Conservation (phyloP, 140 eudicot species). For the Ambrosia hybrid region DNA sequence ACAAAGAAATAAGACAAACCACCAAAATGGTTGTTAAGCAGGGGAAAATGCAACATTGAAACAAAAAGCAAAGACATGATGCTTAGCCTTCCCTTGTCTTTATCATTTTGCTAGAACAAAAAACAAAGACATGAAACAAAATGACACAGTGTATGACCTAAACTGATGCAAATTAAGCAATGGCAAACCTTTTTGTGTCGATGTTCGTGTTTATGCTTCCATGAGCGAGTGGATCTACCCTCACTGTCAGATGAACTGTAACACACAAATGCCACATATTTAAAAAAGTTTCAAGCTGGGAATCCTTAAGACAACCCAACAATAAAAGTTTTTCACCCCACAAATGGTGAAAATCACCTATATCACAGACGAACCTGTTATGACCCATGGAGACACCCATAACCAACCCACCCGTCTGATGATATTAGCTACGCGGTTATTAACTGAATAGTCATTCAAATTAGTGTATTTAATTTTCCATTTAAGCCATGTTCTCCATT, state of each 20-base stretch:
- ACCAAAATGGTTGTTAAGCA: background rate
- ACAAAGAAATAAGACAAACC: background rate
- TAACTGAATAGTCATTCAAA: too few species aligned
- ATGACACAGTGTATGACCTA: slow-evolving; percentile 13
- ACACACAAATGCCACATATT: slow-evolving; percentile 13
- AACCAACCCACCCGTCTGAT: too few species aligned
- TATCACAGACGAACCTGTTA: too few species aligned
- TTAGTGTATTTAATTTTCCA: too few species aligned
- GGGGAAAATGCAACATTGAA: slow-evolving; percentile 1
- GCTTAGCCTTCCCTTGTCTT: slow-evolving; percentile 77
- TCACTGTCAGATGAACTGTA: slow-evolving; percentile 75
- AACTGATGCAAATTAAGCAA: background rate
- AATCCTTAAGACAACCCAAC: too few species aligned
- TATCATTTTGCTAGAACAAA: slow-evolving; percentile 58
- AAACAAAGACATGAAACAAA: slow-evolving; percentile 8
- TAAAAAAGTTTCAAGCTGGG: background rate
- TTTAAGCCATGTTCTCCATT: too few species aligned
- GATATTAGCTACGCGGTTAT: too few species aligned
- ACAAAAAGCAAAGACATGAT: slow-evolving; percentile 33
- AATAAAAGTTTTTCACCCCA: too few species aligned
- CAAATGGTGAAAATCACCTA: too few species aligned
- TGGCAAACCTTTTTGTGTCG: slow-evolving; percentile 66
- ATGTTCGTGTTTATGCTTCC: slow-evolving; percentile 58
- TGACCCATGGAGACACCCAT: too few species aligned
- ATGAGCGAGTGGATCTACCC: too few species aligned